Evolutionary conservation across 2,329 filamentous ascomycete genomes (phyloP).

Genomic region (Sarocladium strictum): DNA sequence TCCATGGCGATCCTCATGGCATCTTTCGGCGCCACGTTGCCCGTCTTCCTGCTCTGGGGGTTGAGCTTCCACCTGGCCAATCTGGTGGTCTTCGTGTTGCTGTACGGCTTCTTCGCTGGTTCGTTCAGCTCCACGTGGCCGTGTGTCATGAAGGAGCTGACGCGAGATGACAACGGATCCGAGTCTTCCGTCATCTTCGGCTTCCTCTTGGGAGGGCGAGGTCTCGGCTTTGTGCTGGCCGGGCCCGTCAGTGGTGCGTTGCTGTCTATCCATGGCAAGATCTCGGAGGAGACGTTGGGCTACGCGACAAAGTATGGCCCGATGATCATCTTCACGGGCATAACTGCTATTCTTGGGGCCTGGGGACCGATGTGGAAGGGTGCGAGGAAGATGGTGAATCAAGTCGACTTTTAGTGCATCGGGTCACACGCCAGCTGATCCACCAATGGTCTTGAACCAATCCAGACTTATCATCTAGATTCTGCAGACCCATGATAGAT

Average conservation of each 20-base stretch:
- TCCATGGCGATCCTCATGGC: conserved; percentile 6
- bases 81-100: conserved; percentile 13
- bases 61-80: conserved; percentile 12
- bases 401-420: neutral
- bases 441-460: neutral
- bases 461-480: neutral
- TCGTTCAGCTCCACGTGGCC: conserved; percentile 17
- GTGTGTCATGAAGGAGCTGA: conserved; percentile 14
- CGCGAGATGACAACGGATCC: conserved; percentile 12
- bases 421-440: neutral
- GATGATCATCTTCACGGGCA: conserved; percentile 15
- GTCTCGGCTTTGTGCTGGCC: conserved; percentile 14
- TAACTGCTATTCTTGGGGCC: conserved; percentile 13
- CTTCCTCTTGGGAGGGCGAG: conserved; percentile 14
- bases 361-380: conserved; percentile 12
- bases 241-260: conserved; percentile 13
- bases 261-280: conserved; percentile 5
- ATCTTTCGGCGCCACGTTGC: conserved; percentile 10
- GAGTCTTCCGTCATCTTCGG: conserved; percentile 11
- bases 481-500: no score
- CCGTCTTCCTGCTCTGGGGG: conserved; percentile 15
- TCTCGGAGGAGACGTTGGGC: conserved; percentile 10
- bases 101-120: conserved; percentile 16
- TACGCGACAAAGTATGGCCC: conserved; percentile 14
- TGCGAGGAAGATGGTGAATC: neutral